Evolutionary conservation across 2,329 filamentous ascomycete species (phyloP), one percentile per base, ranked within the genome.

Genomic region (Pseudogymnoascus sp.): DNA sequence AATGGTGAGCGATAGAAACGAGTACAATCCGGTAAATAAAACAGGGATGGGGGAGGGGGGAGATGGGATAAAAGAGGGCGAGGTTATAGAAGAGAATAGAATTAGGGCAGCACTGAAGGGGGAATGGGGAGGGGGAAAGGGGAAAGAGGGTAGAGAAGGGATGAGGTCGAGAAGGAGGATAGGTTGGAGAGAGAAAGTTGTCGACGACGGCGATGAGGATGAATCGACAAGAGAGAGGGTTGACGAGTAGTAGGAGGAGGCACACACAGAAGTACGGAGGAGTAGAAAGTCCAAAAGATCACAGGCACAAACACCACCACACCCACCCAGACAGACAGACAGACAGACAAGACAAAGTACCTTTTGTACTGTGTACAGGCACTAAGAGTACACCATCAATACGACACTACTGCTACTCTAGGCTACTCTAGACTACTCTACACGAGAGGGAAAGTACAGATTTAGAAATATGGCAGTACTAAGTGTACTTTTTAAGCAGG

Each of bases 31-130:
- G 38, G 28, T 62, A 64, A 64, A 65, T 63, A 66, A 66, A 65
- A 66, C 64, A 64, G 64, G 65, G 63, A 66, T 65, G 62, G 63
- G 60, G 64, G 65, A 64, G 65, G 65, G 64, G 65, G n/a, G n/a
- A n/a, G n/a, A n/a, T n/a, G n/a, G n/a, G 66, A 66, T 62, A 69
- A 67, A 72, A 69, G 64, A 67, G 71, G 67, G 66, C 68, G 63
- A 67, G 65, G 67, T 68, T 57, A 69, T 69, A 64, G 67, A 66
- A 71, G 68, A 69, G 70, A 70, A 68, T 69, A 71, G 71, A 69
- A 72, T 69, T 70, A 75, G 75, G 72, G 72, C 69, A 74, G 72
- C 68, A 66, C 68, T 28, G 68, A 66, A 63, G 65, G 66, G 68
- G 62, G 63, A 62, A 64, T 68, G 69, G 68, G 68, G 64, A 68